A percentile compares a stretch with the other conserved stretches of the same genome.
These are phyloP conservation scores for Colletotrichum sp. DNA, from an alignment of 2,329 filamentous ascomycete species.

Conservation along the genomic window DNA sequence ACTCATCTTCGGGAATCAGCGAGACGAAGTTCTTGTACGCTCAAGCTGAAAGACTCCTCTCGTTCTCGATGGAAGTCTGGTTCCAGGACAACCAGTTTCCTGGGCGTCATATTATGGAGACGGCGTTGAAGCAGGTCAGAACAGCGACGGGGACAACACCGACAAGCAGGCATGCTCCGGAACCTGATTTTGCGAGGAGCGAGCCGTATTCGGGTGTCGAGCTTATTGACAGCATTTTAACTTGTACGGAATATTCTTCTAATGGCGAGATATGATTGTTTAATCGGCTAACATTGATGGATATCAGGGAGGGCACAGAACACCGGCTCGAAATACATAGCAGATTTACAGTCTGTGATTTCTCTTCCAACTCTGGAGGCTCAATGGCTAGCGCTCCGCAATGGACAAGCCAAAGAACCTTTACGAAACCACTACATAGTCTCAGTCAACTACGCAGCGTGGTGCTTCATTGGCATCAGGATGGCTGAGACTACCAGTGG, in stretches of 20 bases:
- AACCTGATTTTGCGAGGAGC: neutral
- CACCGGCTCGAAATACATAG: neutral
- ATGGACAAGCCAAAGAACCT: neutral
- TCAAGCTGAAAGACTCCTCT: neutral
- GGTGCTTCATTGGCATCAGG: neutral
- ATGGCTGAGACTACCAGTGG: neutral
- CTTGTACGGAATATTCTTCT: neutral
- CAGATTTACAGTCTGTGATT: neutral
- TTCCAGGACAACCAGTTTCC: accelerated
- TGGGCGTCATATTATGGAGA: neutral
- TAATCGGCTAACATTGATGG: neutral
- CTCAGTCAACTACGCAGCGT: neutral
- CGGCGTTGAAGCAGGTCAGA: neutral
- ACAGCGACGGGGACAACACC: neutral
- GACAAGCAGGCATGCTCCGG: neutral
- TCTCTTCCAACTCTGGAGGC: neutral
- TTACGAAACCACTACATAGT: neutral
- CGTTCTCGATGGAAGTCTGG: neutral
- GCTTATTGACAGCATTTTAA: neutral
- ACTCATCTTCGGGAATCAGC: neutral
- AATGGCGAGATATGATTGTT: accelerated
- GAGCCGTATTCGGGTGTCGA: neutral
- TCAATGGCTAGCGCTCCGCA: neutral
- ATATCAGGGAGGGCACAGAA: neutral
- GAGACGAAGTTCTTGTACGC: neutral